A percentile compares a stretch with the other conserved stretches of the same genome.
Conservation (phyloP, 1,284 basidiomycete species). For the Earliella scabrosa region DNA sequence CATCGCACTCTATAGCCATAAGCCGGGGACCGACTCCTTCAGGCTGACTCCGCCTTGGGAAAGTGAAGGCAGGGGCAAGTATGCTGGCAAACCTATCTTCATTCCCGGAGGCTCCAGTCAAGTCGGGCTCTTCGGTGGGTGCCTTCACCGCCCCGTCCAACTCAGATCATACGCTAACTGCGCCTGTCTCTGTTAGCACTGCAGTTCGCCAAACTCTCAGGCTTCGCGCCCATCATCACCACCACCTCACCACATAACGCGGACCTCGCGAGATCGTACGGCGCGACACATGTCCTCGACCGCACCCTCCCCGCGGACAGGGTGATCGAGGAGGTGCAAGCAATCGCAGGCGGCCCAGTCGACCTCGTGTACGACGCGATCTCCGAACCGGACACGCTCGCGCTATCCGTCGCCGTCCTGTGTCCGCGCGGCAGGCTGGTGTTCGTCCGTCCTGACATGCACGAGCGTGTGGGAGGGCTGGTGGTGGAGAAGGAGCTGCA, state of each 20-base stretch:
- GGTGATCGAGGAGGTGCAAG: slow-evolving; percentile 9
- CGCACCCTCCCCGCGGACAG: slow-evolving; percentile 10
- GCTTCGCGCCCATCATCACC: slow-evolving; percentile 55
- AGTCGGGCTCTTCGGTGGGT: slow-evolving; percentile 39
- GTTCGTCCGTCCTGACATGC: slow-evolving; percentile 9
- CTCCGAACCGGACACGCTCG: slow-evolving; percentile 21
- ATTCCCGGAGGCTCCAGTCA: slow-evolving; percentile 40
- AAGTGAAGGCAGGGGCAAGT: slow-evolving; percentile 19
- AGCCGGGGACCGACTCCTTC: slow-evolving; percentile 10
- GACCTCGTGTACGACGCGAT: slow-evolving; percentile 32
- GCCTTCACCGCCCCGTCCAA: neutral
- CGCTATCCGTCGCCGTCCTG: slow-evolving; percentile 27
- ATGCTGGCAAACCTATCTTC: slow-evolving; percentile 32
- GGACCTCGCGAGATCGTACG: slow-evolving; percentile 40
- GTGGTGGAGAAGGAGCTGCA: slow-evolving; percentile 2
- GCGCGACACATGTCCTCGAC: slow-evolving; percentile 29
- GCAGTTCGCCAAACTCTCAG: slow-evolving; percentile 53
- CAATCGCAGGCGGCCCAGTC: slow-evolving; percentile 16
- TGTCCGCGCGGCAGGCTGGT: slow-evolving; percentile 27
- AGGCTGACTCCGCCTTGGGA: slow-evolving; percentile 28
- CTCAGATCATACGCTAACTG: neutral
- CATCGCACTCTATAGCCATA: slow-evolving; percentile 29
- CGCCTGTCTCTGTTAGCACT: neutral
- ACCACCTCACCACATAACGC: slow-evolving; percentile 50
- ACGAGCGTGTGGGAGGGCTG: neutral